Evolutionary conservation across 352 stramenopile species (phyloP), one percentile per base, ranked within the genome.

Genomic region (Aphanomyces stellatus): DNA sequence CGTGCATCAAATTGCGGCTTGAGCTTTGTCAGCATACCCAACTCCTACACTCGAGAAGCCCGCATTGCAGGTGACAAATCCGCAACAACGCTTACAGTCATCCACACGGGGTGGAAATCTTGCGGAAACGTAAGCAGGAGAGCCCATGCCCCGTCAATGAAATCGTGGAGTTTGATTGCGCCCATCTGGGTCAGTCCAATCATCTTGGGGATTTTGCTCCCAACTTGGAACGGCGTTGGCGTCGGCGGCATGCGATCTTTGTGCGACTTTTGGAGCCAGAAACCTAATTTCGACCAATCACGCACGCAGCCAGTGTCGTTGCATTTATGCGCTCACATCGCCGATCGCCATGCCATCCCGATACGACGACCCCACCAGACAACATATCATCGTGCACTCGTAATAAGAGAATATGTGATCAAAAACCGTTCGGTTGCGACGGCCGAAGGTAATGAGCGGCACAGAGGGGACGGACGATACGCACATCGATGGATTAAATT

Each of bases 11-110:
- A 90, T 62, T 91, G 77, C 55, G 87, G 78, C 37, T 86, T 78
- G 56, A 93, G 76, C 71, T 91, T 93, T 60, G 90, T 81, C 56
- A 93, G 62, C 60, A 88, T 85, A 27, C 85, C 85, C 25, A 93
- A 74, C 62, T 93, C 85, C 30, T 69, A 69, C 22, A 31, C 7
- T 19, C 5, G 17, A 19, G 13, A 19, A 46, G 17, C n/a, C 55
- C 13, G 13, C 10, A 51, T n/a, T 69, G 25, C 53, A 11, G 31
- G 30, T 22, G 55, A 60, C 65, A 27, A 41, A 17, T 25, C 8
- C 22, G 24, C 22, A 8, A 28, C 17, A 15, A 19, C 11, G 49
- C 35, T 7, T 65, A 70, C 67, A 19, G 85, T 88, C 22, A 83
- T 69, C 82, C 85, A 93, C 41, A 90, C 84, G 0, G 85, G 85